Evolutionary conservation across 2,329 filamentous ascomycete species (phyloP).

Genomic region (Calonectria crousiana): DNA sequence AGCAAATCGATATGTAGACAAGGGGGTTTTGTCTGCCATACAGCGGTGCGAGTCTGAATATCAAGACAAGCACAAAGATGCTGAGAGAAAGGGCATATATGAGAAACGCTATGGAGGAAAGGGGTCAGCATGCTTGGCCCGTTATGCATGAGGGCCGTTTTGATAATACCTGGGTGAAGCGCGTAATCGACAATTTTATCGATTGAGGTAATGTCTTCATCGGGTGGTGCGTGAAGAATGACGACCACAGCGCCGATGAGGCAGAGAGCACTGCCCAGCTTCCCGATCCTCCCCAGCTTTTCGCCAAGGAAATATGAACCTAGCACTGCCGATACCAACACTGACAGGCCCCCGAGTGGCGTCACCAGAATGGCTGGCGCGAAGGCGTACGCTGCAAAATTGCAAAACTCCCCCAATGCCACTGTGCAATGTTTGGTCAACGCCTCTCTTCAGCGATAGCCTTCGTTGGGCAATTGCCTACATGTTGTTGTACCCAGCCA

Average conservation of each 20-base stretch:
- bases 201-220: slow-evolving; percentile 13
- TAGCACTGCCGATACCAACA: neutral
- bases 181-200: slow-evolving; percentile 13
- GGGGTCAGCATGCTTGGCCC: neutral
- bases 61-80: neutral
- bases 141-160: too few relatives aligned
- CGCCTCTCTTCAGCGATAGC: too few relatives aligned
- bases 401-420: slow-evolving; percentile 13
- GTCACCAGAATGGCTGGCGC: slow-evolving; percentile 20
- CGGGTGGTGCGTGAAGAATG: slow-evolving; percentile 4
- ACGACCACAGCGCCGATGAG: slow-evolving; percentile 7
- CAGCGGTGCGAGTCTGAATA: neutral
- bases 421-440: neutral
- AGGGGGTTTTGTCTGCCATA: slow-evolving; percentile 5
- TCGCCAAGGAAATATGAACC: slow-evolving; percentile 7
- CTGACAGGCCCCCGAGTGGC: slow-evolving; percentile 12
- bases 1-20: slow-evolving; percentile 16
- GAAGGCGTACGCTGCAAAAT: slow-evolving; percentile 19
- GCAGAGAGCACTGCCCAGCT: slow-evolving; percentile 7
- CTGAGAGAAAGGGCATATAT: neutral
- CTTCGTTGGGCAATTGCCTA: neutral
- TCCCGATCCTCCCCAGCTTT: neutral
- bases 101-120: neutral
- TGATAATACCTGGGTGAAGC: neutral
- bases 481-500: slow-evolving; percentile 6